These are phyloP conservation scores for Ophiostoma quercus DNA, from an alignment of 2,329 filamentous ascomycete species.

Conservation along the genomic window DNA sequence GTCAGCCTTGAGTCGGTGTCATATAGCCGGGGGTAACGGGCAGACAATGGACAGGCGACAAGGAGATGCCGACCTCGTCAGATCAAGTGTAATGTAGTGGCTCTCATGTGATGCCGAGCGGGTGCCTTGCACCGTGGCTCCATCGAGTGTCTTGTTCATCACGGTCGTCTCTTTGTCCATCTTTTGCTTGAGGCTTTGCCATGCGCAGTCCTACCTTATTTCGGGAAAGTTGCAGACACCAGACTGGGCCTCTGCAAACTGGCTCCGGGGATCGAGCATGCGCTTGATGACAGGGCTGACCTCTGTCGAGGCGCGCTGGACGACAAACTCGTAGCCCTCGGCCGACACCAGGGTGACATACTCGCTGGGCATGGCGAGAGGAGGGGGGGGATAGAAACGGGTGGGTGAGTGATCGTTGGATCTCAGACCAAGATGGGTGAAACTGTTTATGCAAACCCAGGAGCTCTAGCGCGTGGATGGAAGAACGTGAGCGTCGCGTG, in stretches of 20 bases:
- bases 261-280: conserved; percentile 65
- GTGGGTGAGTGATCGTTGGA: too few species aligned
- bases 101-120: conserved; percentile 22
- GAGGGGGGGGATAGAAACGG: too few species aligned
- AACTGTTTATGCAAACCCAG: conserved; percentile 14
- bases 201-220: conserved; percentile 57
- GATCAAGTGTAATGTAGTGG: conserved; percentile 30
- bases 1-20: background rate
- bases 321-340: conserved; percentile 72
- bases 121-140: conserved; percentile 22
- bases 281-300: conserved; percentile 67
- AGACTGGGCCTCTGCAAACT: conserved; percentile 59
- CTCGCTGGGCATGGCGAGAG: conserved; percentile 44
- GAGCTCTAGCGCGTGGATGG: background rate
- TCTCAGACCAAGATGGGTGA: background rate
- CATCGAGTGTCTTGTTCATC: conserved; percentile 32
- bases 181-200: conserved; percentile 21
- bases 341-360: conserved; percentile 73
- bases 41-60: background rate
- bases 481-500: conserved; percentile 14
- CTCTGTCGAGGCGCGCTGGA: conserved; percentile 64
- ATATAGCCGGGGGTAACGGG: background rate
- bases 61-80: conserved; percentile 23
- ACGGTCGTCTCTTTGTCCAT: conserved; percentile 28
- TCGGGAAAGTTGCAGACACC: conserved; percentile 64